Evolutionary conservation across 352 stramenopile genomes (phyloP).

Genomic region (Blastocystis sp.): DNA sequence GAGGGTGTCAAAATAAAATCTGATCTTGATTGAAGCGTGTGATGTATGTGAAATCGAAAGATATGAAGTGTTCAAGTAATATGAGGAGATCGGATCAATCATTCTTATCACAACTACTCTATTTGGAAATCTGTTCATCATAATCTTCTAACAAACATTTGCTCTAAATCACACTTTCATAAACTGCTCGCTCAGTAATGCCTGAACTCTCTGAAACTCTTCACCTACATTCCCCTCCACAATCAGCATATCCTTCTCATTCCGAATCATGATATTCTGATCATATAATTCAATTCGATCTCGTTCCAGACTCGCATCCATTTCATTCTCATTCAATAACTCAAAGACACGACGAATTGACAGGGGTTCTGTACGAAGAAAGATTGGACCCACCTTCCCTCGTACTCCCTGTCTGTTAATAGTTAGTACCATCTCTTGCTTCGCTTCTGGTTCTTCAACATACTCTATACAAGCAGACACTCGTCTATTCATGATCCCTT

Average conservation of each 20-base stretch:
- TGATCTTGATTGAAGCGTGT: too few relatives aligned
- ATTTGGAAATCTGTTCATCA: too few relatives aligned
- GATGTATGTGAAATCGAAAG: too few relatives aligned
- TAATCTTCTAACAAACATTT: not conserved
- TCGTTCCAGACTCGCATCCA: constrained; percentile 9
- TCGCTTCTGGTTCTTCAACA: not conserved
- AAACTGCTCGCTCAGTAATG: constrained; percentile 37
- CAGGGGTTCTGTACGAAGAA: not conserved
- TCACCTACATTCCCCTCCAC: constrained; percentile 9
- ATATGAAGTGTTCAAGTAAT: too few relatives aligned
- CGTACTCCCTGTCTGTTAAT: too few relatives aligned
- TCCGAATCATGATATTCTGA: constrained; percentile 20
- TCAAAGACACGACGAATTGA: not conserved
- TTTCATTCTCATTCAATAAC: not conserved
- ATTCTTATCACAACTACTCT: not conserved
- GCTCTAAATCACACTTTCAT: not conserved
- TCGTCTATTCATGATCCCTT: not conserved
- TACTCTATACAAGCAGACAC: not conserved
- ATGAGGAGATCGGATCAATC: too few relatives aligned
- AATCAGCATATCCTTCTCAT: constrained; percentile 41
- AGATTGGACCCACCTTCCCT: not conserved
- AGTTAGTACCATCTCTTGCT: not conserved
- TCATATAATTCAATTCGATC: not conserved
- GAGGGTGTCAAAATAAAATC: too few relatives aligned
- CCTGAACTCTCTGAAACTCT: constrained; percentile 7